phyloP scores from a whole-genome alignment of 2,329 filamentous ascomycete genomes.

The Sporothrix curviconia region DNA sequence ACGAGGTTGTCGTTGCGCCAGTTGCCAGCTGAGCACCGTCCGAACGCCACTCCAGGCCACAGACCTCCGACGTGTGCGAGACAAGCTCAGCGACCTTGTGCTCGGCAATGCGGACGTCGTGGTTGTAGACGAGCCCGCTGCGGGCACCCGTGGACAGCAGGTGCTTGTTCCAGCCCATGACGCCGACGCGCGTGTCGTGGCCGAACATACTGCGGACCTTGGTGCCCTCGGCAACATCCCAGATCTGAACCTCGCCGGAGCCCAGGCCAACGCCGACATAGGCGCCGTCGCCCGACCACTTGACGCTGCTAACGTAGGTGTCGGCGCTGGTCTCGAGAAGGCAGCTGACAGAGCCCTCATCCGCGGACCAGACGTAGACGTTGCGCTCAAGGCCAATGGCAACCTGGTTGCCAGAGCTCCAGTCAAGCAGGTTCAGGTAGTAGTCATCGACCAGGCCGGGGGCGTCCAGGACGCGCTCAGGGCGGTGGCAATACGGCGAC shows the following conservation, averaged over 20 bases:
- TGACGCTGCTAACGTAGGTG: constrained; percentile 95
- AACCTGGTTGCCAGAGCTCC: constrained; percentile 96
- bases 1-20: constrained; percentile 97
- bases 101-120: constrained; percentile 93
- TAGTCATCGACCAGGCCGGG: constrained; percentile 96
- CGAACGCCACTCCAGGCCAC: constrained; percentile 93
- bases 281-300: constrained; percentile 95
- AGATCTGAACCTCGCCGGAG: constrained; percentile 96
- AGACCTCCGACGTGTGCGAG: constrained; percentile 96
- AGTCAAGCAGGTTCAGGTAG: constrained; percentile 97
- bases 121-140: constrained; percentile 94
- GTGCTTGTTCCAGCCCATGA: constrained; percentile 99
- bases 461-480: constrained; percentile 95
- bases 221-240: constrained; percentile 90
- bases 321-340: constrained; percentile 82
- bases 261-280: constrained; percentile 94
- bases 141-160: constrained; percentile 90
- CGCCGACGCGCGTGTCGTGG: constrained; percentile 91
- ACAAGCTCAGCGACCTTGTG: constrained; percentile 98
- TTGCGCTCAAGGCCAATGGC: constrained; percentile 95
- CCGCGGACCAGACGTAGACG: constrained; percentile 98
- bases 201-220: constrained; percentile 99
- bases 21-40: constrained; percentile 96
- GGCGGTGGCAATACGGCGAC: constrained; percentile 85
- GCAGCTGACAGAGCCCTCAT: constrained; percentile 81